Percentiles rank a stretch among this genome's conserved stretches.
Conservation (phyloP, 2,329 filamentous ascomycete species). For the Colletotrichum agaves region DNA sequence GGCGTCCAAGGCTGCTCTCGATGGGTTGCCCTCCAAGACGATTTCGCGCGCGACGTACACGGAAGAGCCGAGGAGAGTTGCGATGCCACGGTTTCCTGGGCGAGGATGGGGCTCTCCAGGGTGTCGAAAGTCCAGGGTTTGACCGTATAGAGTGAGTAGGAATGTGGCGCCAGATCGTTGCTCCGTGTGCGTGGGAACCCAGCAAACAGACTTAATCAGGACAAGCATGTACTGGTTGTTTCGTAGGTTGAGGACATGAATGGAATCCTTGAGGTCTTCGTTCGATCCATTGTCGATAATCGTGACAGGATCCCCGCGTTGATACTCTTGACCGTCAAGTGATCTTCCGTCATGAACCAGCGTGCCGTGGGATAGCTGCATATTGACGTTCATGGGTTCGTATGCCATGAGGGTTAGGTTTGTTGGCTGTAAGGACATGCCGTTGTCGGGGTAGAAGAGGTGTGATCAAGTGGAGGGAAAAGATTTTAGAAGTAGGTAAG, state of each 20-base stretch:
- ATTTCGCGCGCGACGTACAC: constrained; percentile 30
- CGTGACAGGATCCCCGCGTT: constrained; percentile 28
- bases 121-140: constrained; percentile 26
- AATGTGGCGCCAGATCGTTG: constrained; percentile 34
- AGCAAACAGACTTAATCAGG: constrained; percentile 30
- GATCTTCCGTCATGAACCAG: constrained; percentile 33
- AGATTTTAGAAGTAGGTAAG: neutral
- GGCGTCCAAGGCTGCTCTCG: constrained; percentile 11
- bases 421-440: constrained; percentile 9
- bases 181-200: constrained; percentile 37
- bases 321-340: constrained; percentile 29
- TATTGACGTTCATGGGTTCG: constrained; percentile 16
- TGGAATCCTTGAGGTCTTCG: constrained; percentile 16
- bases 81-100: constrained; percentile 31
- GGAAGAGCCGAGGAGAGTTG: constrained; percentile 27
- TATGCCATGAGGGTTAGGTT: neutral
- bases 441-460: neutral
- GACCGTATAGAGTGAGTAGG: constrained; percentile 32
- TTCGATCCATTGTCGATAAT: constrained; percentile 32
- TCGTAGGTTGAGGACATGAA: constrained; percentile 33
- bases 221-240: constrained; percentile 33
- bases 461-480: neutral
- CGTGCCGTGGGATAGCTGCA: constrained; percentile 35
- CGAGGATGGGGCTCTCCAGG: constrained; percentile 6
- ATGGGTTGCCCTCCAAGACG: constrained; percentile 28